Base-by-base conservation (phyloP, 805 yeast genomes). In the Wickerhamomyces tratensis region DNA sequence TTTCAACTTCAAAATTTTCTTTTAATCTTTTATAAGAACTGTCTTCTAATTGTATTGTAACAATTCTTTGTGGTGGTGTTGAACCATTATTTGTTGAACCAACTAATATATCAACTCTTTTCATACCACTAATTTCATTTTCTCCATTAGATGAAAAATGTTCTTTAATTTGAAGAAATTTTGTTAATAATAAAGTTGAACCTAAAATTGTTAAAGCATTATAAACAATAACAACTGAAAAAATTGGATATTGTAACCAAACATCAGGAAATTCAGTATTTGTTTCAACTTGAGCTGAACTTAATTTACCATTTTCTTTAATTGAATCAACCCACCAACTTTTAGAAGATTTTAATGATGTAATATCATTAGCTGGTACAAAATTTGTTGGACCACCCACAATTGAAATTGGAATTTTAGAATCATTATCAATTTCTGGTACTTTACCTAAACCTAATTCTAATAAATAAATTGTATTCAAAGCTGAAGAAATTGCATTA, bases 361-460 rank as follows among this genome's bases (percentile, higher is more conserved):
- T 42, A 12, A 55, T 51, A 39, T 55, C 55, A 13, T 42, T 20
- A 2, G 61, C 51, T n/a, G 61, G 43, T 6, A 49, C 44, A 26
- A 53, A 53, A 37, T 49, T 53, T 15, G 51, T 48, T 8, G 65
- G 65, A 6, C 66, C 64, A 33, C 58, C 57, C 35, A 58, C 46
- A 5, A 58, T 61, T 2, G 54, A 47, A 6, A 49, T 35, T 7
- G 59, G 58, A 1, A 46, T 34, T 3, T 38, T 42, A 3, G 53
- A 43, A n/a, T 42, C 36, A 1, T 36, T 14, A 8, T 35, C 38
- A 10, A 47, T 47, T 35, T 58, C 63, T 5, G 57, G 57, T n/a
- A 62, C 52, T 7, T 56, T 53, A 10, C 72, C 73, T 43, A 59
- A 56, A 5, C 71, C 74, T 8, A 71, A 40, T 40, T 68, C 70